Percentiles rank a stretch among this genome's conserved stretches.
Conservation (phyloP, 2,329 filamentous ascomycete species). For the Ceratocystis eucalypticola region DNA sequence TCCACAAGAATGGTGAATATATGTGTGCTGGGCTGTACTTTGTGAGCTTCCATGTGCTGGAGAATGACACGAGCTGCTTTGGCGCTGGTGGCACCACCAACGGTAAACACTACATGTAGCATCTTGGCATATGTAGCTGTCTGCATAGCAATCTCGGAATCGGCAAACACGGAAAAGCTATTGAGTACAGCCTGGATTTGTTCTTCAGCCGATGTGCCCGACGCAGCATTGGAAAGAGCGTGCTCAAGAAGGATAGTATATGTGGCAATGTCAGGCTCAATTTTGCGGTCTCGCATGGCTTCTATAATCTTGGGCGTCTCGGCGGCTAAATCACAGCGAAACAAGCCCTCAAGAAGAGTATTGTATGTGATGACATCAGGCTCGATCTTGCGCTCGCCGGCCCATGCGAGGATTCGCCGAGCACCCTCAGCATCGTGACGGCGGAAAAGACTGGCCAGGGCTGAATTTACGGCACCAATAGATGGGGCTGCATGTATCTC, state of each 20-base stretch:
- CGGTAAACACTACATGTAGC: constrained; percentile 47
- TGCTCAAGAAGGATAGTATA: constrained; percentile 60
- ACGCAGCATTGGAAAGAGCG: constrained; percentile 27
- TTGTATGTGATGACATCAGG: constrained; percentile 53
- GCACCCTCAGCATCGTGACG: constrained; percentile 36
- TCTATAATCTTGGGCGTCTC: constrained; percentile 41
- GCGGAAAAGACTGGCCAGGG: constrained; percentile 48
- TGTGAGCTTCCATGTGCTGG: constrained; percentile 43
- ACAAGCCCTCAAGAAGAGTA: constrained; percentile 48
- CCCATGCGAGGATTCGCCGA: constrained; percentile 45
- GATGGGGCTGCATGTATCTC: constrained; percentile 40
- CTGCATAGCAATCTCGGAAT: constrained; percentile 45
- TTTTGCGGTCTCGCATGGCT: constrained; percentile 42
- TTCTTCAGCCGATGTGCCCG: constrained; percentile 27
- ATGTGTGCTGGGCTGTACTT: constrained; percentile 43
- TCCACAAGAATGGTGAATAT: constrained; percentile 64
- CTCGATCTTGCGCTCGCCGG: constrained; percentile 38
- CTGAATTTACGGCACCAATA: constrained; percentile 55
- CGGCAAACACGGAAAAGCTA: constrained; percentile 45
- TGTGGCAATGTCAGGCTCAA: constrained; percentile 52
- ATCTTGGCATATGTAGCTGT: constrained; percentile 54
- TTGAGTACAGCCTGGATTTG: constrained; percentile 40
- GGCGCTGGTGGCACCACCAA: neutral
- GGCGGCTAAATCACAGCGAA: constrained; percentile 35
- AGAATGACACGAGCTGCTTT: constrained; percentile 35